phyloP scores from a whole-genome alignment of 768 basidiomycete species.

The Kwoniella sp. region DNA sequence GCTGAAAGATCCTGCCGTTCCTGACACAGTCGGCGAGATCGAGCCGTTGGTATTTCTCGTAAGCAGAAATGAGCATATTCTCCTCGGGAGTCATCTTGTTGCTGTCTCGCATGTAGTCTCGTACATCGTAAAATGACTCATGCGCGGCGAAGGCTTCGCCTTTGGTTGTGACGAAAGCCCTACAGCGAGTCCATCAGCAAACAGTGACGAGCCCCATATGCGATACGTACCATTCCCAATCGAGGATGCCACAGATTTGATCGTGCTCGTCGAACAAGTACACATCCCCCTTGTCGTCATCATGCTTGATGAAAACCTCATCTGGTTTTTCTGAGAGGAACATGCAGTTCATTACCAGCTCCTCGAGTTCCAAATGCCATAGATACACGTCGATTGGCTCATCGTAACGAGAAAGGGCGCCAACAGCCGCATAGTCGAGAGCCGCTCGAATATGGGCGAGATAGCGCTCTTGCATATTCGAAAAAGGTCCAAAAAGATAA shows the following conservation, averaged over 20 bases:
- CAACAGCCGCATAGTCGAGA: slow-evolving; percentile 6
- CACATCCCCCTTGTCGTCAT: slow-evolving; percentile 45
- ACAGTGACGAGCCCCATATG: not conserved
- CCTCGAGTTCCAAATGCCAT: slow-evolving; percentile 12
- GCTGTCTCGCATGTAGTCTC: not conserved
- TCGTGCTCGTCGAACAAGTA: slow-evolving; percentile 39
- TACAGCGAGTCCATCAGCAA: not conserved
- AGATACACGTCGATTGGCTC: slow-evolving; percentile 12
- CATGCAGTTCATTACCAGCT: slow-evolving; percentile 5
- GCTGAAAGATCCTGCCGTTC: slow-evolving; percentile 13
- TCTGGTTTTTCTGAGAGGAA: slow-evolving; percentile 5
- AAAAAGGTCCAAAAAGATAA: slow-evolving; percentile 24
- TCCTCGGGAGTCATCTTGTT: slow-evolving; percentile 17
- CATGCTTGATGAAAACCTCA: slow-evolving; percentile 30
- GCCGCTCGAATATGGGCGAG: slow-evolving; percentile 16
- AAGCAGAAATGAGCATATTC: slow-evolving; percentile 1
- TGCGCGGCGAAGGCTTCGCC: slow-evolving; percentile 20
- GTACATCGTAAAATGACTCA: not conserved
- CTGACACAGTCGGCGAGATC: slow-evolving; percentile 29
- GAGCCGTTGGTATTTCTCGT: slow-evolving; percentile 3
- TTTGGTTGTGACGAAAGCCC: slow-evolving; percentile 22
- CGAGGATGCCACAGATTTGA: slow-evolving; percentile 43
- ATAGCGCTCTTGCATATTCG: slow-evolving; percentile 16
- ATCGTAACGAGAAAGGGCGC: not conserved
- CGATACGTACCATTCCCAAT: slow-evolving; percentile 49